Evolutionary conservation across 2,329 filamentous ascomycete species (phyloP).

Genomic region (Didymella pinodella): DNA sequence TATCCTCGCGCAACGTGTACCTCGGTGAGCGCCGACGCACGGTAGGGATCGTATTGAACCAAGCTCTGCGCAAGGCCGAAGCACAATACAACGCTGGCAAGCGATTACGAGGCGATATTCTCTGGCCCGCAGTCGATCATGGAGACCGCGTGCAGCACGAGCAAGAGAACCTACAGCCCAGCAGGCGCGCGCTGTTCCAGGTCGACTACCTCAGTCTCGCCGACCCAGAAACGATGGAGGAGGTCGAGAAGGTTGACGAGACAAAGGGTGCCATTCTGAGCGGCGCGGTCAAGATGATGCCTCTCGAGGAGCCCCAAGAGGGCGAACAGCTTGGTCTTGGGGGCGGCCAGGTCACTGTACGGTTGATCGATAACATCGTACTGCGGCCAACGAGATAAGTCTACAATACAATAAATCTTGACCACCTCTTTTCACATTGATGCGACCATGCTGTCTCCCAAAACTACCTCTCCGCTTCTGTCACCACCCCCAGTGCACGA

Average conservation of each 20-base stretch:
- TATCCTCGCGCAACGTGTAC: conserved; percentile 95
- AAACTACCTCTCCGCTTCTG: background rate
- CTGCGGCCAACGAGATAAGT: conserved; percentile 40
- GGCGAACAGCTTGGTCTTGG: conserved; percentile 78
- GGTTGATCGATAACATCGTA: conserved; percentile 96
- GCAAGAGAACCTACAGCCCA: conserved; percentile 68
- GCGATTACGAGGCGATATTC: conserved; percentile 68
- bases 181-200: conserved; percentile 74
- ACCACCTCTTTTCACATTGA: background rate
- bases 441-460: background rate
- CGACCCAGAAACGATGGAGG: conserved; percentile 82
- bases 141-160: conserved; percentile 62
- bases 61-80: conserved; percentile 75
- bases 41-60: conserved; percentile 75
- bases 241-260: conserved; percentile 75
- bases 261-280: conserved; percentile 82
- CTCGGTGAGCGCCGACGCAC: conserved; percentile 77
- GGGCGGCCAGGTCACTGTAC: conserved; percentile 75
- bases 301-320: conserved; percentile 72
- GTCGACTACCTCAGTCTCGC: conserved; percentile 93
- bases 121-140: conserved; percentile 73
- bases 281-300: conserved; percentile 88
- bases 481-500: background rate
- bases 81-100: conserved; percentile 66
- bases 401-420: background rate